These are phyloP conservation scores for Prunus persica DNA, from an alignment of 306 rosid species.

Conservation along the genomic window DNA sequence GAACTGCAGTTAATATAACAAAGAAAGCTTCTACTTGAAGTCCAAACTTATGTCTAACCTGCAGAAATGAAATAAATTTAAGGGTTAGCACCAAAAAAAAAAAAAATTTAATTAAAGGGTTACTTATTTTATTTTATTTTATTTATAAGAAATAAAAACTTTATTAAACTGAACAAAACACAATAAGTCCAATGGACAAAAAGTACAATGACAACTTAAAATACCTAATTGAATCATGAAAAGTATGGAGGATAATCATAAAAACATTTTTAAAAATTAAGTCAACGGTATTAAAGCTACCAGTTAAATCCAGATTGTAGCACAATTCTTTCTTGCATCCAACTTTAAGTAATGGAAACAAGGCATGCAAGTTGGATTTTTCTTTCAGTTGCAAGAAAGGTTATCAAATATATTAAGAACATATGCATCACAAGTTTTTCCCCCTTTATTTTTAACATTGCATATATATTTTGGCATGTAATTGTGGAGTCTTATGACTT, in stretches of 20 bases:
- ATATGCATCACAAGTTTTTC: neutral
- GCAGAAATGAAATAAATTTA: constrained; percentile 21
- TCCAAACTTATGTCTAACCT: constrained; percentile 77
- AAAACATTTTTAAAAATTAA: neutral
- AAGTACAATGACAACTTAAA: neutral
- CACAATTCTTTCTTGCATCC: neutral
- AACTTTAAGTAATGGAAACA: neutral
- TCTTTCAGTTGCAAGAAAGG: neutral
- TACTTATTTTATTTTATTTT: neutral
- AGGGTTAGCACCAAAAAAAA: neutral
- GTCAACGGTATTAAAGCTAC: neutral
- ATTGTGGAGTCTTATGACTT: neutral
- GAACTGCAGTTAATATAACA: constrained; percentile 66
- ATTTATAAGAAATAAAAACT: neutral
- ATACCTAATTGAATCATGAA: neutral
- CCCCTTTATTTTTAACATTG: neutral
- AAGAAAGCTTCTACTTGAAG: constrained; percentile 87
- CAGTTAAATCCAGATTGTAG: neutral
- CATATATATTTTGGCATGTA: neutral
- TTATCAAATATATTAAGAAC: neutral
- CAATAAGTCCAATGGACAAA: neutral
- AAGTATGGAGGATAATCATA: too few species aligned
- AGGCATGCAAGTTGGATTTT: neutral
- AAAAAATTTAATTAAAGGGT: neutral
- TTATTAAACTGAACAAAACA: neutral